A percentile compares a stretch with the other conserved stretches of the same genome.
These are phyloP conservation scores for Plectranthus barbatus DNA, from an alignment of 257 asterid genomes.

Conservation along the genomic window DNA sequence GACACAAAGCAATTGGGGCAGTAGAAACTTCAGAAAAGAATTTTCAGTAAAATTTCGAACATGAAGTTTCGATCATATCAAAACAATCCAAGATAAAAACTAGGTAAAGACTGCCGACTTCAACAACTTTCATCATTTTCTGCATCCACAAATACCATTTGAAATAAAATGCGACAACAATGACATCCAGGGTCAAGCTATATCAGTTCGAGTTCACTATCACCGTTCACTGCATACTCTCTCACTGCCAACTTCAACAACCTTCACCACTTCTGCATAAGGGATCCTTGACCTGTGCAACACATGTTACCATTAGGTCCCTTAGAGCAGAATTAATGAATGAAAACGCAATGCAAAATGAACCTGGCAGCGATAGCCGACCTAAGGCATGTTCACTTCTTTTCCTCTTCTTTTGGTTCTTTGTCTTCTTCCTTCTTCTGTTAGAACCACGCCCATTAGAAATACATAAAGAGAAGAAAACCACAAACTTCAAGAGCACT, in stretches of 20 bases:
- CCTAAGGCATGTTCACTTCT: conserved; percentile 34
- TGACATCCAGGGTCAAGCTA: not conserved
- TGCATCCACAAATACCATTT: conserved; percentile 1
- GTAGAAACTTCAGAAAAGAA: too few species aligned
- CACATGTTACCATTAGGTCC: not conserved
- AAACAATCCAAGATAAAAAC: not conserved
- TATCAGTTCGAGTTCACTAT: conserved; percentile 3
- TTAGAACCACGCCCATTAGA: conserved; percentile 12
- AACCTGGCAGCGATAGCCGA: conserved; percentile 18
- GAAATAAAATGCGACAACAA: conserved; percentile 1
- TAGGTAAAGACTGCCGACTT: not conserved
- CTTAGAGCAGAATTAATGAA: not conserved
- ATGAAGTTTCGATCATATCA: not conserved
- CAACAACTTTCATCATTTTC: too few species aligned
- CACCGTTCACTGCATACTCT: too few species aligned
- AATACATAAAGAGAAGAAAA: not conserved
- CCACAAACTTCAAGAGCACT: not conserved
- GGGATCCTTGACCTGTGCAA: conserved; percentile 15
- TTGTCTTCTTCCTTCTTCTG: conserved; percentile 61
- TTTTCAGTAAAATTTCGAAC: too few species aligned
- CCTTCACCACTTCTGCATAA: not conserved
- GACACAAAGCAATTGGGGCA: too few species aligned
- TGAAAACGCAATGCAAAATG: not conserved
- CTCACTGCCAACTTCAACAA: not conserved
- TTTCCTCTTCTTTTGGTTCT: conserved; percentile 58